These are phyloP conservation scores for Cenchrus fungigraminus DNA, from an alignment of 176 grass and related monocot genomes.

Conservation along the genomic window DNA sequence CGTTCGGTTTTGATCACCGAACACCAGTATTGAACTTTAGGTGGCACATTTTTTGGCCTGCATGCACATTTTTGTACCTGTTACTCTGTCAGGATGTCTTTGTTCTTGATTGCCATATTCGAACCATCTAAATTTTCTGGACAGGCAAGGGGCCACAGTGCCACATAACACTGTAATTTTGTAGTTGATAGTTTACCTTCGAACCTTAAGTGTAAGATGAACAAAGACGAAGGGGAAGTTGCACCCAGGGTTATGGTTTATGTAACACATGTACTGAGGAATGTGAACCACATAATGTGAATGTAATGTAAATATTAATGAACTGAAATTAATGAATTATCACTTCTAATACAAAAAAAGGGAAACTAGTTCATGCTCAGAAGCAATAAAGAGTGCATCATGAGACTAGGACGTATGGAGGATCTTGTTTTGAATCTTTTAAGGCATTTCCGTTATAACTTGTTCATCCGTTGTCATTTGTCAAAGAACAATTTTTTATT, in stretches of 20 bases:
- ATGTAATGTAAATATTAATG: background rate
- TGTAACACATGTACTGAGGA: background rate
- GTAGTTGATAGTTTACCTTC: background rate
- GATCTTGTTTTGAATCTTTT: background rate
- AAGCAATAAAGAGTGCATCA: background rate
- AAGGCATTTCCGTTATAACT: background rate
- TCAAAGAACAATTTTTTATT: constrained; percentile 29
- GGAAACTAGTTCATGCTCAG: constrained; percentile 2
- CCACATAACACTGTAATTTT: background rate
- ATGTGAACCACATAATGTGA: constrained; percentile 1
- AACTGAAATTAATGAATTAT: constrained; percentile 17
- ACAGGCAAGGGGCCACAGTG: background rate
- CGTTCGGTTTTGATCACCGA: background rate
- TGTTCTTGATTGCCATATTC: constrained; percentile 26
- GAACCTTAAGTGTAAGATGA: background rate
- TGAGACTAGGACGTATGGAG: constrained; percentile 23
- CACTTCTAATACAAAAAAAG: background rate
- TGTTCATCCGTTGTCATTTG: background rate
- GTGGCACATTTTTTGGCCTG: background rate
- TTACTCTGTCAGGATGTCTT: background rate
- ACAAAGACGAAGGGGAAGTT: background rate
- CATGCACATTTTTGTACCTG: background rate
- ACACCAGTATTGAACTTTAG: background rate
- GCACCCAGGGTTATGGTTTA: background rate
- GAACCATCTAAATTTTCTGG: constrained; percentile 5